Percentiles rank a stretch among this genome's conserved stretches.
These are phyloP conservation scores for Iris macrosiphon DNA, from an alignment of 106 monocot species.

Conservation along the genomic window DNA sequence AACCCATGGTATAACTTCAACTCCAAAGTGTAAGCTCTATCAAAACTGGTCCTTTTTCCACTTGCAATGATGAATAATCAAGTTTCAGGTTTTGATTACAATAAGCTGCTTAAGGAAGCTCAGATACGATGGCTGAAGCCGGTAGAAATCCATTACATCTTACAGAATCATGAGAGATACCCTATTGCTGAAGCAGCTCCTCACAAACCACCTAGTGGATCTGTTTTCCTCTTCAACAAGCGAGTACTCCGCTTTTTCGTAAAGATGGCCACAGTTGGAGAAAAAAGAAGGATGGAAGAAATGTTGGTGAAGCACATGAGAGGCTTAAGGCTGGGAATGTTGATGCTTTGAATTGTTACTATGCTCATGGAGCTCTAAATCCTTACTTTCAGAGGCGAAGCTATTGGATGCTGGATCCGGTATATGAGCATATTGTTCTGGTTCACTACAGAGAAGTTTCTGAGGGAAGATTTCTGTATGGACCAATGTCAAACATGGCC, in stretches of 20 bases:
- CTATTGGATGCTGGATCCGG: constrained; percentile 68
- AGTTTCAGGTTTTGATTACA: constrained; percentile 66
- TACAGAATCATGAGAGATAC: constrained; percentile 55
- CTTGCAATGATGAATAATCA: too few species aligned
- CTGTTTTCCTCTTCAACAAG: constrained; percentile 71
- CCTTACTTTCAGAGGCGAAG: constrained; percentile 46
- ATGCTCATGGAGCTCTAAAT: constrained; percentile 65
- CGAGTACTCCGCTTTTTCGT: constrained; percentile 58
- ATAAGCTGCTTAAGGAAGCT: constrained; percentile 47
- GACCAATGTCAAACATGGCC: too few species aligned
- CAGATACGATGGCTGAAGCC: constrained; percentile 74
- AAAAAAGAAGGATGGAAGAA: constrained; percentile 46
- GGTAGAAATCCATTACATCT: constrained; percentile 58
- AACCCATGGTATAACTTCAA: too few species aligned
- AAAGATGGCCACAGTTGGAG: constrained; percentile 57
- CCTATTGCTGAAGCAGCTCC: constrained; percentile 30
- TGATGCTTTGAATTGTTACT: constrained; percentile 60
- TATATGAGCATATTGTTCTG: too few species aligned
- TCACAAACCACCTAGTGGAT: constrained; percentile 72
- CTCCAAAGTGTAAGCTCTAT: too few species aligned
- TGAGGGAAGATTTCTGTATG: too few species aligned
- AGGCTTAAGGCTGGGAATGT: constrained; percentile 55
- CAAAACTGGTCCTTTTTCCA: too few species aligned
- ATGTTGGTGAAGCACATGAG: constrained; percentile 58
- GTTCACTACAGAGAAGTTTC: too few species aligned